A percentile compares a stretch with the other conserved stretches of the same genome.
phyloP scores from a whole-genome alignment of 1,139 yeast species.

The Suhomyces coccinellae region DNA sequence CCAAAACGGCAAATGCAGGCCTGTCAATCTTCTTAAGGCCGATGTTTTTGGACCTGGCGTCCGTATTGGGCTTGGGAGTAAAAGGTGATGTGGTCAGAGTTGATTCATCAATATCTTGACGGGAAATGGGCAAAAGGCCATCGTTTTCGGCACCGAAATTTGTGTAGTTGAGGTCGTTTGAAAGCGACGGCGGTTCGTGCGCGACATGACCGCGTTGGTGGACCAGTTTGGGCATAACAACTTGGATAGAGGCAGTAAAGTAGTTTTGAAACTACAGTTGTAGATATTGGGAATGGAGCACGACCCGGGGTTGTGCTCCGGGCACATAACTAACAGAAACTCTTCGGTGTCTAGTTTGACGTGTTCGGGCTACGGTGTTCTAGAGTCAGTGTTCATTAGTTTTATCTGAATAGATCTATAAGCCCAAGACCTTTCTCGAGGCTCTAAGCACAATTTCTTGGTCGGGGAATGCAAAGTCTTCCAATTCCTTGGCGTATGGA shows the following conservation, averaged over 20 bases:
- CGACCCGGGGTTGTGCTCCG: neutral
- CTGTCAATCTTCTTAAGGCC: constrained; percentile 42
- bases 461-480: constrained; percentile 99
- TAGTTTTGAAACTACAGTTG: neutral
- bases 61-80: constrained; percentile 7
- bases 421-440: constrained; percentile 83
- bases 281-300: neutral
- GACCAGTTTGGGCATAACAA: constrained; percentile 9
- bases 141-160: constrained; percentile 36
- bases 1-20: constrained; percentile 71
- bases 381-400: constrained; percentile 1
- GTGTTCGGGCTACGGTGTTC: neutral
- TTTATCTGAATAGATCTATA: constrained; percentile 25
- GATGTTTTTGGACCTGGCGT: constrained; percentile 7
- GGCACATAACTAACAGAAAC: too few species aligned
- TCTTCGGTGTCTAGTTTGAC: too few species aligned
- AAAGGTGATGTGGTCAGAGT: neutral
- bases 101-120: constrained; percentile 24
- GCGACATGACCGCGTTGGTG: constrained; percentile 22
- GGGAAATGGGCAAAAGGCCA: constrained; percentile 36
- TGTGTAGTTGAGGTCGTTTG: constrained; percentile 21
- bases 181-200: constrained; percentile 16
- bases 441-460: constrained; percentile 89
- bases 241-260: neutral
- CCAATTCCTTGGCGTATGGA: constrained; percentile 95